Conservation (phyloP, 164 flowering plant species). For the Umbellularia californica region DNA sequence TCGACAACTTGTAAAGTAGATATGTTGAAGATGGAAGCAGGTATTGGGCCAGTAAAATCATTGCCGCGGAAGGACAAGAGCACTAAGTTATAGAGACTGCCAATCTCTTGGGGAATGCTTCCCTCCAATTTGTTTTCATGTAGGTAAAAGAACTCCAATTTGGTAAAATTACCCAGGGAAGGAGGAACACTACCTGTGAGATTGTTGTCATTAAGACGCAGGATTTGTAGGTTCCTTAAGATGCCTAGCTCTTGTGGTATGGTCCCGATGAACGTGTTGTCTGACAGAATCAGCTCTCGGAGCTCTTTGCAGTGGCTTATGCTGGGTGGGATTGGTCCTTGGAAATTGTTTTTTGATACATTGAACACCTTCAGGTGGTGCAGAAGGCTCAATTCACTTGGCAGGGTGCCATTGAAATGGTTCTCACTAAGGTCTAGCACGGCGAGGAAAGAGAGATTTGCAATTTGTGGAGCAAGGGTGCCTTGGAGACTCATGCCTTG, state of each 20-base stretch:
- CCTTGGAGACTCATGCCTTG: slow-evolving; percentile 15
- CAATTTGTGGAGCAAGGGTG: slow-evolving; percentile 23
- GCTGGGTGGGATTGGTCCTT: slow-evolving; percentile 9
- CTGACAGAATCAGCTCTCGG: neutral
- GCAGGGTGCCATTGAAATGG: slow-evolving; percentile 22
- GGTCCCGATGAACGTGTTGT: neutral
- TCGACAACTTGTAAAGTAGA: no score
- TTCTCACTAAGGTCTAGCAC: slow-evolving; percentile 1
- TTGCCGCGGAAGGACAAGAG: no score
- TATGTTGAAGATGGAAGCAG: no score
- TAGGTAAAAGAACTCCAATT: no score
- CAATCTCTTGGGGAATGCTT: no score
- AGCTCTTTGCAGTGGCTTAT: neutral
- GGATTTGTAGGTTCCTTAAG: no score
- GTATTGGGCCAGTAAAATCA: no score
- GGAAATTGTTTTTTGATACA: neutral
- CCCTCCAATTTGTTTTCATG: no score
- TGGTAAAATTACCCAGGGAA: neutral
- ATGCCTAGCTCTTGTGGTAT: no score
- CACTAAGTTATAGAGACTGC: no score
- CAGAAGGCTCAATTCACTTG: slow-evolving; percentile 21
- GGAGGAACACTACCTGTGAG: slow-evolving; percentile 4
- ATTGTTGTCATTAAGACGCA: neutral
- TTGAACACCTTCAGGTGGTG: neutral
- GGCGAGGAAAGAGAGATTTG: slow-evolving; percentile 32